Evolutionary conservation across 192 early-diverging fungal species (phyloP).

Genomic region (Lobosporangium transversale): DNA sequence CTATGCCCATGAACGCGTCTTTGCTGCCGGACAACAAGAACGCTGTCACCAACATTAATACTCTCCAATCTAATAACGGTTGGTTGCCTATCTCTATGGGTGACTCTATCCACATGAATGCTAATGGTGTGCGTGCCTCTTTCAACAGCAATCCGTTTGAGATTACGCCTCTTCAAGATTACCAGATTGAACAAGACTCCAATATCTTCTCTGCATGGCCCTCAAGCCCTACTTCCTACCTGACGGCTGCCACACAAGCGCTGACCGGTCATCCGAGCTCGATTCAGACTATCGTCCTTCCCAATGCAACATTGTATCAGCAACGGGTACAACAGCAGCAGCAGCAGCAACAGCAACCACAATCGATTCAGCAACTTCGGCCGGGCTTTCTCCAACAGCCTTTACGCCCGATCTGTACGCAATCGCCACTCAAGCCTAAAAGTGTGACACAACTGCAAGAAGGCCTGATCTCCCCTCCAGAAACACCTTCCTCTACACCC

Average conservation of each 20-base stretch:
- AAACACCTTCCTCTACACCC: slow-evolving; percentile 32
- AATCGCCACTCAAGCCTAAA: too few species aligned
- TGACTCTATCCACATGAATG: not conserved
- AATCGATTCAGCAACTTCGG: not conserved
- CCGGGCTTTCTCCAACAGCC: not conserved
- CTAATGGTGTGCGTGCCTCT: not conserved
- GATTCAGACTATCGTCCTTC: slow-evolving; percentile 9
- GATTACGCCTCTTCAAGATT: slow-evolving; percentile 14
- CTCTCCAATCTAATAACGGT: not conserved
- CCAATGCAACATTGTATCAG: slow-evolving; percentile 20
- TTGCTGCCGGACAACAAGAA: slow-evolving; percentile 39
- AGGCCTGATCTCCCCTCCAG: slow-evolving; percentile 34
- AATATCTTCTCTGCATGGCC: slow-evolving; percentile 25
- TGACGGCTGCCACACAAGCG: slow-evolving; percentile 33
- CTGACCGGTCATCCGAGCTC: slow-evolving; percentile 5
- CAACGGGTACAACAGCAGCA: slow-evolving; percentile 20
- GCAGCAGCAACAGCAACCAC: slow-evolving; percentile 15
- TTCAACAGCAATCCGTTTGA: slow-evolving; percentile 7
- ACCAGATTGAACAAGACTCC: slow-evolving; percentile 15
- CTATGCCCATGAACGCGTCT: not conserved
- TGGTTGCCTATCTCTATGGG: not conserved
- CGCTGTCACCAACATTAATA: not conserved
- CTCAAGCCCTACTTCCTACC: slow-evolving; percentile 11
- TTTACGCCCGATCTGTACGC: too few species aligned
- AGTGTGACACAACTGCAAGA: not conserved